Evolutionary conservation across 805 yeast species (phyloP).

Genomic region (Cyberlindnera misumaiensis): DNA sequence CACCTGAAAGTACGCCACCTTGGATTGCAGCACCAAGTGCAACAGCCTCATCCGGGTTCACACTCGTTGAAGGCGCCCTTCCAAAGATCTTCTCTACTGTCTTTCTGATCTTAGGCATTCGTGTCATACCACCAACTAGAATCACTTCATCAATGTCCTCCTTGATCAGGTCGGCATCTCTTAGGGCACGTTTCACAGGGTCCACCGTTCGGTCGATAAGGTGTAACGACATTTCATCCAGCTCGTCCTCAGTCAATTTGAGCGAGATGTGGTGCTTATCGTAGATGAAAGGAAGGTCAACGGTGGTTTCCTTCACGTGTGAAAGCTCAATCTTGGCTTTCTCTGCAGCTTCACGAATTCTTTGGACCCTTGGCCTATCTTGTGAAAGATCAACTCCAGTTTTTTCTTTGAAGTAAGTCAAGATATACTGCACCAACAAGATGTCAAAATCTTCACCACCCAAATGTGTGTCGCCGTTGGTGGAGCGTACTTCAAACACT

Average conservation of each 20-base stretch:
- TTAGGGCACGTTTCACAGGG: conserved; percentile 67
- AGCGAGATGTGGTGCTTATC: conserved; percentile 55
- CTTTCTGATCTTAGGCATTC: conserved; percentile 75
- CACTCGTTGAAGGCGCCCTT: conserved; percentile 61
- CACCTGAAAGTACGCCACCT: conserved; percentile 82
- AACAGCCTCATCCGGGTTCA: conserved; percentile 91
- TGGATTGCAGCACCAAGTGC: conserved; percentile 89
- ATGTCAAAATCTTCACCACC: conserved; percentile 86
- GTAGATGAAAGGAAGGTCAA: conserved; percentile 64
- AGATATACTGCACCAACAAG: conserved; percentile 47
- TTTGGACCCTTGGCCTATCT: conserved; percentile 49
- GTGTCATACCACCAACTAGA: conserved; percentile 83
- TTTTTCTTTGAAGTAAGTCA: conserved; percentile 47
- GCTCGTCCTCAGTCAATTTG: conserved; percentile 55
- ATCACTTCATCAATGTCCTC: conserved; percentile 69
- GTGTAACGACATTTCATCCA: conserved; percentile 60
- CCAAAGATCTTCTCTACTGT: conserved; percentile 54
- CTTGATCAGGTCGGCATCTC: conserved; percentile 63
- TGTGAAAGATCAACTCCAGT: conserved; percentile 26
- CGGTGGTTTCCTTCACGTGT: conserved; percentile 51
- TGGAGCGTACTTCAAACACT: conserved; percentile 74
- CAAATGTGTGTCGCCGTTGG: conserved; percentile 78
- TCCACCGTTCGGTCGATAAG: conserved; percentile 61
- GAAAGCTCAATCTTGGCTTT: conserved; percentile 70
- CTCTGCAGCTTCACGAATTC: conserved; percentile 77